Evolutionary conservation across 371 early-diverging fungal genomes (phyloP), one percentile per base, ranked within the genome.

Genomic region (Mortierella polycephala): DNA sequence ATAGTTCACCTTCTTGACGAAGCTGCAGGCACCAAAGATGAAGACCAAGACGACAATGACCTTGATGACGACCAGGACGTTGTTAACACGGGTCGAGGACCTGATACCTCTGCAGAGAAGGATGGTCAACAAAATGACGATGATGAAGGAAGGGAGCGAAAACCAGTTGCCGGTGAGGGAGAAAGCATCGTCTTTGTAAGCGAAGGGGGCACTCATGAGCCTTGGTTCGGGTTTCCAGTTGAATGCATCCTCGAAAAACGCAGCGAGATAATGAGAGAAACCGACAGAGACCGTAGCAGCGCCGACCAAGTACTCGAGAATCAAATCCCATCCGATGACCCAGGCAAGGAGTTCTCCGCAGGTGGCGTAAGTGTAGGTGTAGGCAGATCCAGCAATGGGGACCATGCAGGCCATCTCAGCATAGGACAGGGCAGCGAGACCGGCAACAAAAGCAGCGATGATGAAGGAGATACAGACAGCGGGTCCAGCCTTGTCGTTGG

Each of bases 291-390:
- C 91, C 5, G 94, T 90, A 20, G 93, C 89, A 55, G 93, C 87
- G 37, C 91, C 92, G n/a, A 93, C 90, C 82, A 91, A 75, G 71
- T 93, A 94, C 81, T 95, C 95, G 37, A 95, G 85, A 44, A 92
- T 89, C 59, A 94, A 82, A 84, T 93, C 92, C 95, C 95, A 95
- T 30, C 94, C 95, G 59, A 95, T 89, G 37, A 89, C 89, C 94
- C 93, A 95, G 16, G 88, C 94, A 60, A 92, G 69, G 49, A 93
- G 83, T 84, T 95, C 95, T 55, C 95, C 95, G 88, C 94, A 87
- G 6, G 94, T 93, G 6, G 94, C 93, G 71, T 94, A 94, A n/a
- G 92, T 87, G 69, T 92, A 94, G 0, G 95, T 91, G 76, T 93
- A 95, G 11, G 94, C 92, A 7, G 92, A 92, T 44, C 95, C 95